Evolutionary conservation across 495 filamentous ascomycete species (phyloP).

Genomic region (Articulospora tetracladia): DNA sequence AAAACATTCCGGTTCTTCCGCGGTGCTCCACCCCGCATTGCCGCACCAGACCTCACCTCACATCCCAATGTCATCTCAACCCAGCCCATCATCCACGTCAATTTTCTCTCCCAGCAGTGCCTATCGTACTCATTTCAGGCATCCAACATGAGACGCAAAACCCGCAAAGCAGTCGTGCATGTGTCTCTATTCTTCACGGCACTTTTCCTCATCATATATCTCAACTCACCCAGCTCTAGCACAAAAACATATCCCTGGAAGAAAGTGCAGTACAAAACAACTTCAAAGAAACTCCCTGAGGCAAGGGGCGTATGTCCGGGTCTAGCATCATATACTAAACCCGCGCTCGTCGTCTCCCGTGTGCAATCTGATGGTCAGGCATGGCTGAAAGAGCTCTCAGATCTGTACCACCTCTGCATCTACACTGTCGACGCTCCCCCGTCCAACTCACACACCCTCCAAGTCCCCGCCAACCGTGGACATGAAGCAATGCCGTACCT

Average conservation of each 20-base stretch:
- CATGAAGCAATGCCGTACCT: slow-evolving; percentile 51
- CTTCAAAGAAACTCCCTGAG: slow-evolving; percentile 4
- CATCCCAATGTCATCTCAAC: too few relatives aligned
- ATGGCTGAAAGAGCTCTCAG: slow-evolving; percentile 13
- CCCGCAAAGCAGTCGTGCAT: slow-evolving; percentile 8
- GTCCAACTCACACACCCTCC: slow-evolving; percentile 1
- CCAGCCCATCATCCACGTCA: too few relatives aligned
- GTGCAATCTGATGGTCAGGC: slow-evolving; percentile 4
- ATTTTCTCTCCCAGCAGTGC: too few relatives aligned
- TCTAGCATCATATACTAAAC: slow-evolving; percentile 6
- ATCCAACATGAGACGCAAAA: slow-evolving; percentile 15
- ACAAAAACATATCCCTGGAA: slow-evolving; percentile 15
- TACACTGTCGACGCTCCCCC: slow-evolving; percentile 61
- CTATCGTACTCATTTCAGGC: too few relatives aligned
- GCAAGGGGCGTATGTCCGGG: slow-evolving; percentile 17
- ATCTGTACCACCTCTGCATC: slow-evolving; percentile 27
- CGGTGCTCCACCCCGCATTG: too few relatives aligned
- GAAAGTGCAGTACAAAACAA: slow-evolving; percentile 15
- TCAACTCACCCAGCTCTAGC: slow-evolving; percentile 11
- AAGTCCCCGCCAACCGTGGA: slow-evolving; percentile 26
- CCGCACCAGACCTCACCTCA: too few relatives aligned
- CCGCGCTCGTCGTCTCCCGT: slow-evolving; percentile 15
- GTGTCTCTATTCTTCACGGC: slow-evolving; percentile 3
- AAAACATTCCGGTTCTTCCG: too few relatives aligned
- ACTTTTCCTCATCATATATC: slow-evolving; percentile 10